phyloP scores from a whole-genome alignment of 139 green algal species.

The Tetraselmis chui region DNA sequence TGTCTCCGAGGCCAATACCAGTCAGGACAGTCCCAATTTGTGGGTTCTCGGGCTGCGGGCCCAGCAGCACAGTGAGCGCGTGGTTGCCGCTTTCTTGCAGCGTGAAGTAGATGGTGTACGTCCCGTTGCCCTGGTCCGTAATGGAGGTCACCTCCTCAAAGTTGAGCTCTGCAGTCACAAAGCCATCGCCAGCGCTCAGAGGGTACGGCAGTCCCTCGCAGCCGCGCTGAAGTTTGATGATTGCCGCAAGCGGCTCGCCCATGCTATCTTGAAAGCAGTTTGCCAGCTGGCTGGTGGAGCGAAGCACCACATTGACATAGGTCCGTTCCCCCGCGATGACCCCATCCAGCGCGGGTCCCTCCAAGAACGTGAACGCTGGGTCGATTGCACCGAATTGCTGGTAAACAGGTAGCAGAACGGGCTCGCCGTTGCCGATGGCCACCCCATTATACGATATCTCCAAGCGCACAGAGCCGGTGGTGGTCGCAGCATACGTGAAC shows the following conservation, averaged over 20 bases:
- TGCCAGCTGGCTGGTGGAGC: not conserved
- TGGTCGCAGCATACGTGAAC: not conserved
- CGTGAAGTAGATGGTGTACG: constrained; percentile 4
- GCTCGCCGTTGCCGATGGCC: not conserved
- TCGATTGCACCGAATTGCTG: not conserved
- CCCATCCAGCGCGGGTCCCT: not conserved
- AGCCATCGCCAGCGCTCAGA: not conserved
- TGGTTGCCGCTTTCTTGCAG: constrained; percentile 1
- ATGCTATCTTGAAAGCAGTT: not conserved
- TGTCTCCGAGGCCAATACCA: not conserved
- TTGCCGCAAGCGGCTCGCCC: not conserved
- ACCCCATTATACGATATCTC: not conserved
- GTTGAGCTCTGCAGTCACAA: constrained; percentile 1
- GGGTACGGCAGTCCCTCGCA: constrained; percentile 6
- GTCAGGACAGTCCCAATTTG: not conserved
- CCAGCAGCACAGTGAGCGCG: constrained; percentile 6
- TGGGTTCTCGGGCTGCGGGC: constrained; percentile 1
- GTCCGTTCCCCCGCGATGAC: not conserved
- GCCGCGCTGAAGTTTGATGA: not conserved
- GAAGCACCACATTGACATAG: not conserved
- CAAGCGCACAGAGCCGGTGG: not conserved
- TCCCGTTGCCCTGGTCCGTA: constrained; percentile 9
- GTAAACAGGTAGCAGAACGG: not conserved
- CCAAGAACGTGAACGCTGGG: not conserved
- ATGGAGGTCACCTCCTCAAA: not conserved